These are phyloP conservation scores for Tagetes patula DNA, from an alignment of 129 eudicot genomes.

Conservation along the genomic window DNA sequence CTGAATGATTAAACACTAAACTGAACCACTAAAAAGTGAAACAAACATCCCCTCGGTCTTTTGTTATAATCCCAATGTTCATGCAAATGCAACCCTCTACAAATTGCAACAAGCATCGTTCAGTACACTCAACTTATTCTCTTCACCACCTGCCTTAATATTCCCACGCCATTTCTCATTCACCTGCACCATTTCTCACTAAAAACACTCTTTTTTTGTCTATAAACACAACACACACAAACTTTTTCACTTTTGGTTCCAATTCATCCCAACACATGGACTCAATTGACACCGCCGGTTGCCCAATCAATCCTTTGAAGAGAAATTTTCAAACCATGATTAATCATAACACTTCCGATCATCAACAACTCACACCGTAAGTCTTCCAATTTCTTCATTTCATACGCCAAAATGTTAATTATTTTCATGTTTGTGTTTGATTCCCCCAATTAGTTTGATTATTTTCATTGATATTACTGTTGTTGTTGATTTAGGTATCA, in stretches of 20 bases:
- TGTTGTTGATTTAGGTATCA: not conserved
- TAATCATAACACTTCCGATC: not conserved
- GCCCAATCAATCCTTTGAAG: conserved; percentile 11
- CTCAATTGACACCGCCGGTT: not conserved
- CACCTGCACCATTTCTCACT: not conserved
- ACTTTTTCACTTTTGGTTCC: not conserved
- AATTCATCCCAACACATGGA: not conserved
- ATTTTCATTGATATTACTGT: not conserved
- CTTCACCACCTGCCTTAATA: not conserved
- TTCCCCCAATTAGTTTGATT: not conserved
- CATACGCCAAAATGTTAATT: not conserved
- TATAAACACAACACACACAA: not conserved
- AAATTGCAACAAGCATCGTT: not conserved
- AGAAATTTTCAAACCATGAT: conserved; percentile 17
- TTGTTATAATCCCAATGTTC: not conserved
- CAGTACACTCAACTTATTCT: not conserved
- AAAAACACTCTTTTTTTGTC: not conserved
- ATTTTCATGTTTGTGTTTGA: not conserved
- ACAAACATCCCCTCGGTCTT: not conserved
- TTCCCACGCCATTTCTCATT: not conserved
- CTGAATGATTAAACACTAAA: no score
- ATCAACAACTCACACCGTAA: conserved; percentile 13
- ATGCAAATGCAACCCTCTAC: not conserved
- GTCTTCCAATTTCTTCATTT: not conserved
- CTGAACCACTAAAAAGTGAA: no score